Evolutionary conservation across 805 yeast species (phyloP).

Genomic region (Yamadazyma phyllophila): DNA sequence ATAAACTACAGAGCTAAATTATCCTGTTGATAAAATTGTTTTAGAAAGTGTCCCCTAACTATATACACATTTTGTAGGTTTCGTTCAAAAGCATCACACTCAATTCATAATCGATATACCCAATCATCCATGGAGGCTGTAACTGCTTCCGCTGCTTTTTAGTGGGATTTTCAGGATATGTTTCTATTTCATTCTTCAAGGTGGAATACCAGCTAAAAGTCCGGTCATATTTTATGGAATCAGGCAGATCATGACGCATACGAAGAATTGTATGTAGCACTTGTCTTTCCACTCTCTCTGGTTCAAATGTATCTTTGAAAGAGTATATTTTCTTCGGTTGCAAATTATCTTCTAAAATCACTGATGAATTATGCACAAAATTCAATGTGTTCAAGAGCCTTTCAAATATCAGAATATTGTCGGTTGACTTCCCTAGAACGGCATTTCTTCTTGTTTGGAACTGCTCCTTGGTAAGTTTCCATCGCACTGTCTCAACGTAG

Average conservation of each 20-base stretch:
- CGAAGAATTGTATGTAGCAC: constrained; percentile 23
- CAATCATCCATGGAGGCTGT: constrained; percentile 12
- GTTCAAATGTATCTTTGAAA: constrained; percentile 17
- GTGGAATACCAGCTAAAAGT: constrained; percentile 22
- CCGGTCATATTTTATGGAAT: constrained; percentile 23
- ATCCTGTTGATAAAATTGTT: neutral
- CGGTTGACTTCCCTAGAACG: constrained; percentile 11
- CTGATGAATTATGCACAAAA: constrained; percentile 34
- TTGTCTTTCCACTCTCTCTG: constrained; percentile 20
- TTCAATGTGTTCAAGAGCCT: constrained; percentile 27
- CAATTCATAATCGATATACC: constrained; percentile 24
- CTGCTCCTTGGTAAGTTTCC: constrained; percentile 22
- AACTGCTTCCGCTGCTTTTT: constrained; percentile 3
- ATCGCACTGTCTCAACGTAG: constrained; percentile 23
- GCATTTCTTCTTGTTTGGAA: constrained; percentile 17
- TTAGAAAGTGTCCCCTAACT: neutral
- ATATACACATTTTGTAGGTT: constrained; percentile 24
- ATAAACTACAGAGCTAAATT: too few relatives aligned
- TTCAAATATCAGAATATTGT: constrained; percentile 15
- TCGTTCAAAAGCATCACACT: constrained; percentile 30
- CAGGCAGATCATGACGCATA: constrained; percentile 23
- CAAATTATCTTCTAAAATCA: constrained; percentile 14
- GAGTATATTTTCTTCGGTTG: constrained; percentile 13
- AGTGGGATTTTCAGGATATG: constrained; percentile 6
- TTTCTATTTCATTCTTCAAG: constrained; percentile 7